Evolutionary conservation across 371 early-diverging fungal species (phyloP).

Genomic region (Mortierella sp.): DNA sequence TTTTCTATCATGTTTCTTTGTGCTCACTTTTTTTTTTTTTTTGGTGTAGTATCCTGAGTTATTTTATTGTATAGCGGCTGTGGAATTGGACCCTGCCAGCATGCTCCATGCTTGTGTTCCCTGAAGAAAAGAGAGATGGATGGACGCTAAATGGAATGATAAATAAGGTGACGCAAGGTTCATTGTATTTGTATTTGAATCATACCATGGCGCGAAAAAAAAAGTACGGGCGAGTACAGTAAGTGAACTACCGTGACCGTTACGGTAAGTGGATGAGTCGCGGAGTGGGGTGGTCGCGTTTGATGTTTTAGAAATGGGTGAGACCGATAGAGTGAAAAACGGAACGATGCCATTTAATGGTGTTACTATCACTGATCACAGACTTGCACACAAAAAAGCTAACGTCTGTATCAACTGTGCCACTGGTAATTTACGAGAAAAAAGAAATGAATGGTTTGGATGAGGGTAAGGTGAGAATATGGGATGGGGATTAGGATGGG

Average conservation of each 20-base stretch:
- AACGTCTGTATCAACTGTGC: too few relatives aligned
- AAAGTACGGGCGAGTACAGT: not conserved
- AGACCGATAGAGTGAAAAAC: not conserved
- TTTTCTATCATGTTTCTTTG: not conserved
- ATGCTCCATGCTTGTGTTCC: not conserved
- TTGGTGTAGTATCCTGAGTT: not conserved
- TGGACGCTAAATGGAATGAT: not conserved
- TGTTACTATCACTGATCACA: not conserved
- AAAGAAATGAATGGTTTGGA: too few relatives aligned
- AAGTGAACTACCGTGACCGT: not conserved
- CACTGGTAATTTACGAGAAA: too few relatives aligned
- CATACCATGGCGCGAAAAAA: not conserved
- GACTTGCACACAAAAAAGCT: too few relatives aligned
- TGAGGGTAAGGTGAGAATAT: too few relatives aligned
- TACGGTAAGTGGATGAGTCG: not conserved
- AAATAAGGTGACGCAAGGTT: not conserved
- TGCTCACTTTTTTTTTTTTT: not conserved
- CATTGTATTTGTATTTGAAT: not conserved
- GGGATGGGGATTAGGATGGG: too few relatives aligned
- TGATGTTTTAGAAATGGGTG: not conserved
- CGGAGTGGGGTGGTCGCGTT: not conserved
- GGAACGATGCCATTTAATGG: not conserved
- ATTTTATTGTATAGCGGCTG: not conserved
- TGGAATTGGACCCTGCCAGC: not conserved
- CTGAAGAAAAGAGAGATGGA: not conserved